phyloP scores from a whole-genome alignment of 345 rosid species.

The Zanthoxylum bungeanum region DNA sequence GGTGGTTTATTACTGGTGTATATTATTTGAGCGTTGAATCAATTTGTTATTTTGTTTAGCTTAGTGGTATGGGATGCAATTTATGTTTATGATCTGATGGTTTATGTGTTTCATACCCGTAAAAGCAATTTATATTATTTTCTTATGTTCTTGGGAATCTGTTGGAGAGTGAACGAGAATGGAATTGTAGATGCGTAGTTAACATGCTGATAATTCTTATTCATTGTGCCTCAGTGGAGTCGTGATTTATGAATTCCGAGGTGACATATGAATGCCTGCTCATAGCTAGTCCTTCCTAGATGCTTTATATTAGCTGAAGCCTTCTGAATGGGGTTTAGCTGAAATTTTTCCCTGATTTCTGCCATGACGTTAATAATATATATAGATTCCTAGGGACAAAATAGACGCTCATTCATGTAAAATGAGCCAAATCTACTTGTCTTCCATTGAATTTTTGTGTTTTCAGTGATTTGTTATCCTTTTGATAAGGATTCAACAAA shows the following conservation, averaged over 20 bases:
- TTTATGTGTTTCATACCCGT: not conserved
- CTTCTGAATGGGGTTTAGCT: not conserved
- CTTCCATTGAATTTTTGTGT: not conserved
- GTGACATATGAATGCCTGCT: not conserved
- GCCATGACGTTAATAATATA: not conserved
- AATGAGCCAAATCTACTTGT: not conserved
- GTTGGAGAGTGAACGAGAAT: not conserved
- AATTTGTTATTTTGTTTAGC: too few relatives aligned
- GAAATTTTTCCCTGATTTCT: not conserved
- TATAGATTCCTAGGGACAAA: not conserved
- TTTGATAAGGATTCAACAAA: too few relatives aligned
- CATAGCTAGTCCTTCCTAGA: not conserved
- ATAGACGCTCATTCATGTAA: not conserved
- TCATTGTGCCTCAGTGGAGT: not conserved
- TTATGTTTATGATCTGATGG: not conserved
- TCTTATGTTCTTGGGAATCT: not conserved
- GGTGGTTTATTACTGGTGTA: not conserved
- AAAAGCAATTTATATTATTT: not conserved
- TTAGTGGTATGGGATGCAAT: not conserved
- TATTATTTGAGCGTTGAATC: not conserved
- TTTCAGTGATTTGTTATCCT: too few relatives aligned
- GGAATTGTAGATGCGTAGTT: not conserved
- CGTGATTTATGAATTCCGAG: not conserved
- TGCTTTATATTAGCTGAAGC: not conserved
- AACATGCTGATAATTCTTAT: not conserved